phyloP scores from a whole-genome alignment of 2,329 filamentous ascomycete species.

The Rhinocladiella similis region DNA sequence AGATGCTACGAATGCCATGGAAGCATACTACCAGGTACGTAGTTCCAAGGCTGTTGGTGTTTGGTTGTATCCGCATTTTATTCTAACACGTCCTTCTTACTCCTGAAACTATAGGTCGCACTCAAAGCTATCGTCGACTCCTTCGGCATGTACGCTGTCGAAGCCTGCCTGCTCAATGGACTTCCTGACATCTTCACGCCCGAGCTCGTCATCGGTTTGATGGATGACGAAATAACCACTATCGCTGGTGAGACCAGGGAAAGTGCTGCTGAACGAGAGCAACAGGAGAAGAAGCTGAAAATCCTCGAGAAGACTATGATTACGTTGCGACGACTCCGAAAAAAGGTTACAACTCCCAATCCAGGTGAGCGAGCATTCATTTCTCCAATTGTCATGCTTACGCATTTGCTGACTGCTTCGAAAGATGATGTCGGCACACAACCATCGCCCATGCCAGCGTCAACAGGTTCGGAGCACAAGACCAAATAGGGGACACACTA shows the following conservation, averaged over 20 bases:
- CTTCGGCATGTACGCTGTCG: slow-evolving; percentile 49
- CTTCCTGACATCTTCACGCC: slow-evolving; percentile 46
- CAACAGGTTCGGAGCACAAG: too few relatives aligned
- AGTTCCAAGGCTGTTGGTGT: background rate
- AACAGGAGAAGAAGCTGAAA: slow-evolving; percentile 31
- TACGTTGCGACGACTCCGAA: slow-evolving; percentile 7
- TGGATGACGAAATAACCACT: slow-evolving; percentile 32
- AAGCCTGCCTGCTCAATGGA: slow-evolving; percentile 49
- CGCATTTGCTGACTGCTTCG: too few relatives aligned
- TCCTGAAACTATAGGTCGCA: slow-evolving; percentile 44
- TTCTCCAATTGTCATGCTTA: too few relatives aligned
- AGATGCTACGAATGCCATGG: slow-evolving; percentile 47
- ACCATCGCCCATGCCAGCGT: too few relatives aligned
- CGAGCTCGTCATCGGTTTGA: slow-evolving; percentile 38
- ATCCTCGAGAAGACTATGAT: slow-evolving; percentile 35
- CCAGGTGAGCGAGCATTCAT: too few relatives aligned
- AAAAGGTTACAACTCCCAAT: too few relatives aligned
- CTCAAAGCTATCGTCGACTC: slow-evolving; percentile 50
- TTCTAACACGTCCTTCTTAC: background rate
- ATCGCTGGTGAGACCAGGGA: slow-evolving; percentile 40
- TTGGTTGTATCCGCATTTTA: too few relatives aligned
- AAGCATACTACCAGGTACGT: slow-evolving; percentile 46
- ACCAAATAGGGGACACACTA: too few relatives aligned
- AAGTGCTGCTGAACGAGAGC: slow-evolving; percentile 16
- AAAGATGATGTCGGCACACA: too few relatives aligned